A percentile compares a stretch with the other conserved stretches of the same genome.
These are phyloP conservation scores for Hordeum marinum DNA, from an alignment of 176 grass and related monocot genomes.

Conservation along the genomic window DNA sequence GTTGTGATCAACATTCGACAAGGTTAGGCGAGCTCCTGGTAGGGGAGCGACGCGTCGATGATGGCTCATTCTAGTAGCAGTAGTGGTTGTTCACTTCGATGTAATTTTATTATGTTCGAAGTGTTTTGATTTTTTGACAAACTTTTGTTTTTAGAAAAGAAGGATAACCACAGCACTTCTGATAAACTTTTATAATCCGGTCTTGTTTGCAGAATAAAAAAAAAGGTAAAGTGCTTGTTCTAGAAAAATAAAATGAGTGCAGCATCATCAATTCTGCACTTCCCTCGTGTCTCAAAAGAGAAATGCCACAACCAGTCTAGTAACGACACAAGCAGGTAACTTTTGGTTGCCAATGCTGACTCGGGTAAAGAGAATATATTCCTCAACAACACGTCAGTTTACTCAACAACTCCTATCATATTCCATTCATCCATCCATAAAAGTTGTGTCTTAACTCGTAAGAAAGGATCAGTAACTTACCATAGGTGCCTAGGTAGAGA, in stretches of 20 bases:
- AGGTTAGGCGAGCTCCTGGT: no score
- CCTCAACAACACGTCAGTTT: background rate
- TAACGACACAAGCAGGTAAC: background rate
- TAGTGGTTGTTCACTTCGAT: no score
- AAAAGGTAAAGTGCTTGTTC: background rate
- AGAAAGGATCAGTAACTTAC: slow-evolving; percentile 4
- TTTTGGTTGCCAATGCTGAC: background rate
- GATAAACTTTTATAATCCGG: no score
- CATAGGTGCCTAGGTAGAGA: slow-evolving; percentile 59
- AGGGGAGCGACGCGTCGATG: no score
- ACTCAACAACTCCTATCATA: background rate
- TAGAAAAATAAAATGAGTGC: background rate
- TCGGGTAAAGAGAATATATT: slow-evolving; percentile 20
- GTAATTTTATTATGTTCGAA: no score
- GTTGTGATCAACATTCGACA: no score
- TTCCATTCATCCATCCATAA: background rate
- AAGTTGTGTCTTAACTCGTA: background rate
- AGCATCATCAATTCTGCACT: background rate
- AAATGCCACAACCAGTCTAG: background rate
- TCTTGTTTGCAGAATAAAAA: no score
- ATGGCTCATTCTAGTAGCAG: no score
- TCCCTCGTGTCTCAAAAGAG: background rate
- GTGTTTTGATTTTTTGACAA: no score
- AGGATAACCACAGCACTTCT: no score
- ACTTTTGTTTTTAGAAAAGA: no score